These are phyloP conservation scores for Boletus reticuloceps DNA, from an alignment of 768 basidiomycete genomes.

Conservation along the genomic window DNA sequence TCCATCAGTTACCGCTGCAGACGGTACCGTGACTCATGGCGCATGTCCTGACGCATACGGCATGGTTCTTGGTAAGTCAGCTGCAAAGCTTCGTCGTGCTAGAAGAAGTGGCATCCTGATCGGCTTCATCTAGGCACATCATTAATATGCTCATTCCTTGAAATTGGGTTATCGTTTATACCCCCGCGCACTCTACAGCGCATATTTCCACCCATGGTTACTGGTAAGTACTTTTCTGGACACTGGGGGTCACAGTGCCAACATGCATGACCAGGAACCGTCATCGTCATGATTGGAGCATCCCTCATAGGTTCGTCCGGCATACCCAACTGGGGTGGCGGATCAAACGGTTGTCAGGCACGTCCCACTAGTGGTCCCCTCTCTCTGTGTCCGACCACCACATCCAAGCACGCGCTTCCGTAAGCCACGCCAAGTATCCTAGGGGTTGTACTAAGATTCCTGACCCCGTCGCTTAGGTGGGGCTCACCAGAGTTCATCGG, in stretches of 20 bases:
- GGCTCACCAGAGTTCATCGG: constrained; percentile 84
- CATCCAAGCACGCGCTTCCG: constrained; percentile 66
- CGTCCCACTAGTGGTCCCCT: constrained; percentile 69
- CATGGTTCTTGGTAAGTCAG: constrained; percentile 58
- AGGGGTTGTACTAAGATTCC: neutral
- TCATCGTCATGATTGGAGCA: constrained; percentile 78
- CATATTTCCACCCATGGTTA: constrained; percentile 80
- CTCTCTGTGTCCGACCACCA: constrained; percentile 66
- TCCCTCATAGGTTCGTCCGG: constrained; percentile 74
- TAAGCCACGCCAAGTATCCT: constrained; percentile 28
- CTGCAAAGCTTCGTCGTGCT: neutral
- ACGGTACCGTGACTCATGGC: constrained; percentile 57
- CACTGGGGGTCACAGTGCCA: neutral
- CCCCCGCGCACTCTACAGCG: constrained; percentile 58
- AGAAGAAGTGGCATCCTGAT: neutral
- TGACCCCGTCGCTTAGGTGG: constrained; percentile 46
- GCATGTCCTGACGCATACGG: constrained; percentile 82
- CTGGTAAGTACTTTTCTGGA: constrained; percentile 39
- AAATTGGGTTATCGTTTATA: constrained; percentile 78
- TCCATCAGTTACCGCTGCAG: constrained; percentile 49
- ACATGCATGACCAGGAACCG: constrained; percentile 48
- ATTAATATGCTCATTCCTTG: constrained; percentile 73
- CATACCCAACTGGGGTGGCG: constrained; percentile 81
- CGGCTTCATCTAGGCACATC: constrained; percentile 53
- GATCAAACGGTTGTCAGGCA: constrained; percentile 64